Base-by-base conservation (phyloP, 2,329 filamentous ascomycete species). In the Biscogniauxia mediterranea region DNA sequence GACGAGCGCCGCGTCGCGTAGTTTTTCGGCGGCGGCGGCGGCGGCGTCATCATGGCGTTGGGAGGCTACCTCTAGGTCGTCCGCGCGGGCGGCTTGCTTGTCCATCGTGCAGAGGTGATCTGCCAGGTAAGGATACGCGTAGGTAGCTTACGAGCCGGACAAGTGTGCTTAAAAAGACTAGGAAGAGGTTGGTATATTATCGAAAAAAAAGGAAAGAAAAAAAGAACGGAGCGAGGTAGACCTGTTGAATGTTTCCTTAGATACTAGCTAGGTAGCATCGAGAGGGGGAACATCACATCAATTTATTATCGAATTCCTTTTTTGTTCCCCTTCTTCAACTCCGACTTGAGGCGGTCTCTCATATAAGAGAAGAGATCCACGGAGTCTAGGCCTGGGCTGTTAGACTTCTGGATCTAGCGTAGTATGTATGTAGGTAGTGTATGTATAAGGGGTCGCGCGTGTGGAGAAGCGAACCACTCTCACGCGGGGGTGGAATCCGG, bases 21-120 rank as follows among this genome's bases (percentile, higher is more conserved):
- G 56, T 17, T 56, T 21, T 17, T 59, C 58, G 13, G 55, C 54
- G 42, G 23, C 52, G 15, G 56, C 58, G 13, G 55, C 54, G 42
- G 23, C 52, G 15, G 56, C 55, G 42, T 21, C 54, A 32, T 64
- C 59, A 42, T 38, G 56, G 21, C 54, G 58, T 21, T 61, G 52
- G 28, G 53, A 55, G 19, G 58, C 54, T 28, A 38, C 60, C 54
- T 61, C 63, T 19, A 32, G 25, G 23, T 57, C 54, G 17, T 54
- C 57, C 57, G 65, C 62, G 38, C 70, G 42, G 11, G 60, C 56
- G 54, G 71, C 68, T n/a, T 73, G 66, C 58, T 73, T 71, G 8
- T 69, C 63, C 56, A 60, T 58, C 49, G 52, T 52, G 54, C 38
- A 17, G 13, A 46, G 38, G 38, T 46, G 17, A 2, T 46, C 38